phyloP scores from a whole-genome alignment of 805 yeast species.

The Suhomyces xylopsoci region DNA sequence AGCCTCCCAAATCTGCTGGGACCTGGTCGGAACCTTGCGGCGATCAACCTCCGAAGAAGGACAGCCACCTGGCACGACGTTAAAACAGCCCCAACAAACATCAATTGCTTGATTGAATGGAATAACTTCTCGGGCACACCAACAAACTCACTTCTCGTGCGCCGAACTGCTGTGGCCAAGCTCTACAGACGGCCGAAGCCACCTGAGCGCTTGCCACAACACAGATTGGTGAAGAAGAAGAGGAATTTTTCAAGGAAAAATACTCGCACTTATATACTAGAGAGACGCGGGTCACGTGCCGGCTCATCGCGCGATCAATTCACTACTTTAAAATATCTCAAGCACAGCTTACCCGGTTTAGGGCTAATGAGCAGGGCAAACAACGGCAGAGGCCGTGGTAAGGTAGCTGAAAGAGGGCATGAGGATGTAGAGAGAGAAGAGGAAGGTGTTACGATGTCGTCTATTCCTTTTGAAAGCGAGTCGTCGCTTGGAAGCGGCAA shows the following conservation, averaged over 20 bases:
- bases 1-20: constrained; percentile 11
- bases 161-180: constrained; percentile 58
- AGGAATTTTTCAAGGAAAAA: background rate
- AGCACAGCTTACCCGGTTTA: background rate
- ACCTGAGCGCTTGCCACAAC: constrained; percentile 47
- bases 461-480: constrained; percentile 34
- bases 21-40: constrained; percentile 16
- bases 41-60: constrained; percentile 56
- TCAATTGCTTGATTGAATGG: constrained; percentile 16
- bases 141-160: constrained; percentile 64
- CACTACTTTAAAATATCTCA: background rate
- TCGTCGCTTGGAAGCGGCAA: constrained; percentile 31
- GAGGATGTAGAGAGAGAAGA: constrained; percentile 5
- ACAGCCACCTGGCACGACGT: constrained; percentile 29
- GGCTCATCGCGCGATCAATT: background rate
- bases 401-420: constrained; percentile 27
- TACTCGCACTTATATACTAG: background rate
- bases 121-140: constrained; percentile 8
- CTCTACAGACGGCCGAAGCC: constrained; percentile 37
- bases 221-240: constrained; percentile 46
- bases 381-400: constrained; percentile 1
- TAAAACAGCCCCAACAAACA: constrained; percentile 19
- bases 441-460: constrained; percentile 10
- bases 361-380: constrained; percentile 1
- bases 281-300: background rate